A percentile compares a stretch with the other conserved stretches of the same genome.
These are phyloP conservation scores for Juglanconis oblonga DNA, from an alignment of 2,329 filamentous ascomycete species.

Conservation along the genomic window DNA sequence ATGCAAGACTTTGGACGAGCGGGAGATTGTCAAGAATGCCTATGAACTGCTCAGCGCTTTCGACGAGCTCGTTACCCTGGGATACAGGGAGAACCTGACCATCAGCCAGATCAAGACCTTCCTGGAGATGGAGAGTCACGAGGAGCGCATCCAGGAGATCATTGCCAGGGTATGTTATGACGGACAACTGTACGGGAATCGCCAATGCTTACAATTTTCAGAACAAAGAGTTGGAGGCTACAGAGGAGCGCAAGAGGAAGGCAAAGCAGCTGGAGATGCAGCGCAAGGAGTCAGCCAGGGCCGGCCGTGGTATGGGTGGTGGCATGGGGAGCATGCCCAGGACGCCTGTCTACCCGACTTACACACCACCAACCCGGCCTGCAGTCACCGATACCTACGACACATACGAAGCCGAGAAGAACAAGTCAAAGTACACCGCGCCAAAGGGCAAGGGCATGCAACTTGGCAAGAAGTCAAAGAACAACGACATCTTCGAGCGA, in stretches of 20 bases:
- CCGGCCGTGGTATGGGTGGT: constrained; percentile 50
- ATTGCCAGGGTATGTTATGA: constrained; percentile 70
- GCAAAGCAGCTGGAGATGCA: constrained; percentile 99
- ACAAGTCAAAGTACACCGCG: constrained; percentile 77
- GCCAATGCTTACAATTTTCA: constrained; percentile 33
- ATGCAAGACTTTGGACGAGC: constrained; percentile 93
- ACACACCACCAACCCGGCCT: constrained; percentile 75
- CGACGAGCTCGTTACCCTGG: constrained; percentile 92
- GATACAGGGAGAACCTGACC: constrained; percentile 94
- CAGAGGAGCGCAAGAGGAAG: constrained; percentile 96
- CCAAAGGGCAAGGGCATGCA: constrained; percentile 98
- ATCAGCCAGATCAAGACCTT: constrained; percentile 99
- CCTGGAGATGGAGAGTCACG: constrained; percentile 98
- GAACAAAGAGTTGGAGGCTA: constrained; percentile 99
- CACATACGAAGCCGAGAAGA: constrained; percentile 95
- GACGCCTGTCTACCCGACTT: constrained; percentile 82
- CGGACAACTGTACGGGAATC: background rate
- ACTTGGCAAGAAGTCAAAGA: constrained; percentile 97
- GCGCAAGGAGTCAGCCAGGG: constrained; percentile 89
- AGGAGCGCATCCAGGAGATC: constrained; percentile 98
- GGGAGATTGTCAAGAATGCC: constrained; percentile 90
- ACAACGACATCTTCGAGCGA: constrained; percentile 94
- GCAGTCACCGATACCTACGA: constrained; percentile 81
- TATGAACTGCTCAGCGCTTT: constrained; percentile 96
- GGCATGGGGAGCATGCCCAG: constrained; percentile 54